Percentiles rank a stretch among this genome's conserved stretches.
Evolutionary conservation across 345 rosid genomes (phyloP).

Genomic region (Leavenworthia alabamica): DNA sequence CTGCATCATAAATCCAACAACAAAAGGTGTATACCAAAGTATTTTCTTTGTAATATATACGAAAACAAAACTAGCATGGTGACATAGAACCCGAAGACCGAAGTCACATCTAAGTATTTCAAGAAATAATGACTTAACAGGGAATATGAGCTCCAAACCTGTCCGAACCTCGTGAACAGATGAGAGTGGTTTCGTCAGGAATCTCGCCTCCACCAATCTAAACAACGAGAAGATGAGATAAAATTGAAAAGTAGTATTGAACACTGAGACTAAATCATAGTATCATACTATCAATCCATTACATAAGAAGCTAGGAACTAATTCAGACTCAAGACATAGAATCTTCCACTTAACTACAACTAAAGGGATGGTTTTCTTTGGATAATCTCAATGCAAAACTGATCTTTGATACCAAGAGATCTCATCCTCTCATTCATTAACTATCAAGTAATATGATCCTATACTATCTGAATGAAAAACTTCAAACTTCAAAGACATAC

Average conservation of each 20-base stretch:
- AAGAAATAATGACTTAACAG: background rate
- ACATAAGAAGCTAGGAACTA: background rate
- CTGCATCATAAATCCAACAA: slow-evolving; percentile 41
- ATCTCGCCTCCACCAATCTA: slow-evolving; percentile 88
- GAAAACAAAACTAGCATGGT: slow-evolving; percentile 4
- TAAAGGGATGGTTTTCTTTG: background rate
- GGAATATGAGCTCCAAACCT: slow-evolving; percentile 48
- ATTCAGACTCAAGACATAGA: background rate
- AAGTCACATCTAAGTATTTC: too few species aligned
- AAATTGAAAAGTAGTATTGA: slow-evolving; percentile 6
- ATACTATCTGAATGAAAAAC: background rate
- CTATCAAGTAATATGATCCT: background rate
- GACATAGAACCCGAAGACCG: too few species aligned
- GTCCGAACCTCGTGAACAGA: slow-evolving; percentile 91
- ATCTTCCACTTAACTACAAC: slow-evolving; percentile 11
- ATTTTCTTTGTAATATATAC: background rate
- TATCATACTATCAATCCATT: background rate
- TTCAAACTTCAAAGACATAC: slow-evolving; percentile 40
- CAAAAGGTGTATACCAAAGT: slow-evolving; percentile 30
- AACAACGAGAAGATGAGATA: slow-evolving; percentile 31
- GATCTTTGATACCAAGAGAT: background rate
- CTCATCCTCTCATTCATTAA: slow-evolving; percentile 1
- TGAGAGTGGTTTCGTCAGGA: slow-evolving; percentile 80
- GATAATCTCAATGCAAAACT: background rate
- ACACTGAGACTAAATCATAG: background rate